Evolutionary conservation across 2,329 filamentous ascomycete species (phyloP).

Genomic region (Colletotrichum phormii): DNA sequence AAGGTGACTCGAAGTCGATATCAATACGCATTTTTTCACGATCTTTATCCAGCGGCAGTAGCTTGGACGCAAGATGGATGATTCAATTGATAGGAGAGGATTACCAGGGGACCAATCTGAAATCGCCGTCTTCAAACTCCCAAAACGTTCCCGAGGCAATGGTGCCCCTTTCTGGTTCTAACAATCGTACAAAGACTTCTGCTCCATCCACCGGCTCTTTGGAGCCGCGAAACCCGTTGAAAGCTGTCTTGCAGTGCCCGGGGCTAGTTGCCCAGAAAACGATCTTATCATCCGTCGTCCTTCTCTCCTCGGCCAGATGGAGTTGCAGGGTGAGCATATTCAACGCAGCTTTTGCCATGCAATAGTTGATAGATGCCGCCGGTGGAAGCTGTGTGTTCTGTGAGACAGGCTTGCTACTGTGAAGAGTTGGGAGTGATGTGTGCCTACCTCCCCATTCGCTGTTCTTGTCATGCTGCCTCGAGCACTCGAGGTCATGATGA

Average conservation of each 20-base stretch:
- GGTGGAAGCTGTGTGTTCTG: neutral
- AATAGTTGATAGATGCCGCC: neutral
- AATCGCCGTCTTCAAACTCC: neutral
- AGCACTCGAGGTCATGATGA: neutral
- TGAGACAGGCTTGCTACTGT: neutral
- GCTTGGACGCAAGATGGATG: neutral
- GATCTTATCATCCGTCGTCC: neutral
- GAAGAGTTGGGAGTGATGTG: neutral
- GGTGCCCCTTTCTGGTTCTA: neutral
- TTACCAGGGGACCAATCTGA: neutral
- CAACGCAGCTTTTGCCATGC: neutral
- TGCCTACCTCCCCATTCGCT: neutral
- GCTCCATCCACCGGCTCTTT: neutral
- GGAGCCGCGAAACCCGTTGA: neutral
- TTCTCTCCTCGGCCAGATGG: neutral
- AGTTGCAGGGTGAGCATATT: neutral
- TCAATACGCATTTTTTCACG: neutral
- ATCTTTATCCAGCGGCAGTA: neutral
- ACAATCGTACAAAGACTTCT: neutral
- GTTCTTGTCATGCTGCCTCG: neutral
- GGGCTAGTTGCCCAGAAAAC: neutral
- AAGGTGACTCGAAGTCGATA: neutral
- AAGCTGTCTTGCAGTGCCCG: constrained; percentile 9
- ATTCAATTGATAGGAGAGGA: neutral
- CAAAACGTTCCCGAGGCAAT: neutral